Evolutionary conservation across 352 stramenopile genomes (phyloP).

Genomic region (Phytophthora vignae): DNA sequence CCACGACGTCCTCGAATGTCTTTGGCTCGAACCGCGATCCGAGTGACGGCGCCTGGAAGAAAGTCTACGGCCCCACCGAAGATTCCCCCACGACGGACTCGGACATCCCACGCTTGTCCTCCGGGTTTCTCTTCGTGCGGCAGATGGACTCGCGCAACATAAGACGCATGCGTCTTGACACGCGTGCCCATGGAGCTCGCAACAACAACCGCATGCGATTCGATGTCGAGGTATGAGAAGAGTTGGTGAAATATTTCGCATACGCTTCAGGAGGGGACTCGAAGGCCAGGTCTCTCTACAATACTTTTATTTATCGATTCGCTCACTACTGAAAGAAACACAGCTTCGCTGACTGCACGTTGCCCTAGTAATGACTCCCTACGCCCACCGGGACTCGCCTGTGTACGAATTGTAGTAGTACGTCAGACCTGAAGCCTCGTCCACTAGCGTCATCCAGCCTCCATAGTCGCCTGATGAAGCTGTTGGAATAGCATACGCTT

Average conservation of each 20-base stretch:
- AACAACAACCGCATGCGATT: constrained; percentile 24
- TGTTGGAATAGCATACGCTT: constrained; percentile 15
- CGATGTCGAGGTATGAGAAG: constrained; percentile 30
- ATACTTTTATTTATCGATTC: constrained; percentile 20
- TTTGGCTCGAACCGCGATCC: constrained; percentile 35
- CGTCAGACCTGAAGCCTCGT: constrained; percentile 64
- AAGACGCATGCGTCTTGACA: constrained; percentile 32
- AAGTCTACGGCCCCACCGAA: constrained; percentile 26
- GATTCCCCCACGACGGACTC: constrained; percentile 11
- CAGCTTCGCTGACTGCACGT: not conserved
- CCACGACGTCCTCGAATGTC: constrained; percentile 36
- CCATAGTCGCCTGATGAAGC: constrained; percentile 22
- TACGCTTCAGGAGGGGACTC: not conserved
- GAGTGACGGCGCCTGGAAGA: constrained; percentile 29
- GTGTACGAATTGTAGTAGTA: constrained; percentile 85
- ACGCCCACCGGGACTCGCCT: constrained; percentile 75
- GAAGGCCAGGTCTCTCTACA: constrained; percentile 3
- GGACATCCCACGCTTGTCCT: constrained; percentile 16
- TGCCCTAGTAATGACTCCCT: not conserved
- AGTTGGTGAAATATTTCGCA: not conserved
- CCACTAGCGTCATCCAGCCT: constrained; percentile 69
- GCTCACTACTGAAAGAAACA: not conserved
- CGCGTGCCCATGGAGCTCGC: constrained; percentile 16
- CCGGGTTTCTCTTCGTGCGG: constrained; percentile 33
- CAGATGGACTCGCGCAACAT: constrained; percentile 25